Evolutionary conservation across 2,329 filamentous ascomycete species (phyloP), one percentile per base, ranked within the genome.

Genomic region (Macroventuria anomochaeta): DNA sequence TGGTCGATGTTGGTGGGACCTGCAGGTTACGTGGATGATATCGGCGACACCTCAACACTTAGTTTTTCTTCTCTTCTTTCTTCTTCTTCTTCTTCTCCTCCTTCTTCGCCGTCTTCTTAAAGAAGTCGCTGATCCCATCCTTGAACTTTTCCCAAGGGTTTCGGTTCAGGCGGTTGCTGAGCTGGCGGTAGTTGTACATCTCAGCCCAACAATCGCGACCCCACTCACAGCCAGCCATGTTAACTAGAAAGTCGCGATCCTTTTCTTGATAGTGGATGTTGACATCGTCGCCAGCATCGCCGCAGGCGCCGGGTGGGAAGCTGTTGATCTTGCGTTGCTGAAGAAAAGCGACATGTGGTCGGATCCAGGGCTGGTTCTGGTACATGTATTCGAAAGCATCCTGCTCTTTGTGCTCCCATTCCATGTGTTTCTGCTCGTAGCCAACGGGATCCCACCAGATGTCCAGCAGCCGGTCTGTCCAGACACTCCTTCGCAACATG

Each of bases 351-450:
- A 92, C 88, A 65, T 95, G 90, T 50, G 90, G 87, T 54, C 95
- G 87, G 47, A 97, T 86, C 93, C 95, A 99, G 0, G 95, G 91
- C 72, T 97, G 93, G 49, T 88, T 89, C 52, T 82, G 84, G 78
- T 99, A 99, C 58, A 99, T 82, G 77, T 96, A 89, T 77, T 97
- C 93, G 34, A 99, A 79, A 1, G 93, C 91, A 71, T 97, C 93
- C 77, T 99, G 95, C 75, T 99, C 95, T 74, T 97, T 97, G 80
- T 99, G 95, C 70, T 95, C 93, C 95, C 95, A 99, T 58, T 95
- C 85, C 93, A 97, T 97, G 75, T 99, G 95, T 73, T 92, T 96
- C 77, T 99, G 95, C 77, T 99, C 95, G 75, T 99, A 99, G 52
- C 89, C 86, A 25, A 97, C 93, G 0, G 95, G 95, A 69, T 99